phyloP scores from a whole-genome alignment of 2,329 filamentous ascomycete species.

The Diaporthe caulivora region DNA sequence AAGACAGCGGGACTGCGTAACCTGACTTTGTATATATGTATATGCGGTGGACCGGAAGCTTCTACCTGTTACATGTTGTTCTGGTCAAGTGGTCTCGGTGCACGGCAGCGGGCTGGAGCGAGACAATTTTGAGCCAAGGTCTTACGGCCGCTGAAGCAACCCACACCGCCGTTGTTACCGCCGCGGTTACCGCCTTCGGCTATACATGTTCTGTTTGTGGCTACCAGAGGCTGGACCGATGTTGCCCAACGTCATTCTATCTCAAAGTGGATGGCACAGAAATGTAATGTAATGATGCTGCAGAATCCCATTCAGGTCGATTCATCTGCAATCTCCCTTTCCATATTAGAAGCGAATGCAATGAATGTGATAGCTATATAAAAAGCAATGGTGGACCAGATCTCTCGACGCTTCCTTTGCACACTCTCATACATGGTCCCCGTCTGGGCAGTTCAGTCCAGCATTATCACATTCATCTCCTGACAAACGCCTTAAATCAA shows the following conservation, averaged over 20 bases:
- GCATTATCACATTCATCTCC: neutral
- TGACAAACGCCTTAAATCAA: neutral
- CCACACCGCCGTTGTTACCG: conserved; percentile 29
- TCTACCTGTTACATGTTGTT: conserved; percentile 27
- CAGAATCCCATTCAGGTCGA: conserved; percentile 14
- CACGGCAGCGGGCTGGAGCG: conserved; percentile 29
- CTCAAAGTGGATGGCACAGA: neutral
- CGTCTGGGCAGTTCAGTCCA: neutral
- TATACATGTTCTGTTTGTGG: conserved; percentile 17
- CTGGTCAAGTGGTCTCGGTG: neutral
- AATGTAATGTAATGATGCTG: conserved; percentile 19
- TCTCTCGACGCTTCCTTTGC: neutral
- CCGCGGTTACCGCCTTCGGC: conserved; percentile 21
- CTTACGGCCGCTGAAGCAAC: conserved; percentile 30
- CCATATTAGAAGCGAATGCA: neutral
- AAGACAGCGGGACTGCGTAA: conserved; percentile 23
- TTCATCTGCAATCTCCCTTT: neutral
- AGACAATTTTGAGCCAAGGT: conserved; percentile 28
- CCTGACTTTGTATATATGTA: conserved; percentile 1
- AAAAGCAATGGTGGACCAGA: neutral
- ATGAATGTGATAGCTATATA: neutral
- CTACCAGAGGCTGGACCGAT: conserved; percentile 14
- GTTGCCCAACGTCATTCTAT: conserved; percentile 23
- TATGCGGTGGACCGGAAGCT: conserved; percentile 28
- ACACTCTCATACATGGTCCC: neutral